Evolutionary conservation across 306 rosid genomes (phyloP), one percentile per base, ranked within the genome.

Genomic region (Inga laurina): DNA sequence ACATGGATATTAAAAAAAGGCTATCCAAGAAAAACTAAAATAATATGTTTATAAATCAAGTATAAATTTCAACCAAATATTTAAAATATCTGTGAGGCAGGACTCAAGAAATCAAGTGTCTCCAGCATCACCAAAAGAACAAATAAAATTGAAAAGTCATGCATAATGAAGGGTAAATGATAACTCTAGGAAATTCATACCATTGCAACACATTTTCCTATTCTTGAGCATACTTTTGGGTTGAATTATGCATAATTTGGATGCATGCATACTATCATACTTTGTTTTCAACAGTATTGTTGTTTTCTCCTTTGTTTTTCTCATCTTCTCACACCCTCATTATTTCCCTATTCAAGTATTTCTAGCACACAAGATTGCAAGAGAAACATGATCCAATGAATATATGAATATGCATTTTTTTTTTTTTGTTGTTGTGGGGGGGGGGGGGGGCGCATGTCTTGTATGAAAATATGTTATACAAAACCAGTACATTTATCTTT

Each of bases 81-180:
- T 51, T 27, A 24, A 61, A 83, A 74, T 41, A 48, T 72, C 43
- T 9, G 51, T 46, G 65, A 78, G 76, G 65, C 30, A 27, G 35
- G 74, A 67, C 57, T 34, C 83, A 34, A 51, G 44, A 71, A 44
- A 57, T 70, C 56, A 77, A 83, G 12, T 62, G 45, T 59, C 70
- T 10, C 12, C 27, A n/a, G 19, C 35, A 59, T 61, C 68, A 37
- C 75, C 39, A 61, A 57, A 49, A 39, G 8, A 37, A n/a, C 49
- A 22, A 70, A 52, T 12, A 52, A 59, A 22, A 34, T 11, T 18
- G 14, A 39, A 18, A 37, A 39, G 74, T 68, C 27, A 37, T 19
- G 59, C 71, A 48, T 48, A 13, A 48, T 13, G 54, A 48, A 48
- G 54, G 49, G 13, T 10, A 45, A 45, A 45, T 45, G 49, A 45